Base-by-base conservation (phyloP, 139 green algal species). In the Auxenochlorella protothecoides region DNA sequence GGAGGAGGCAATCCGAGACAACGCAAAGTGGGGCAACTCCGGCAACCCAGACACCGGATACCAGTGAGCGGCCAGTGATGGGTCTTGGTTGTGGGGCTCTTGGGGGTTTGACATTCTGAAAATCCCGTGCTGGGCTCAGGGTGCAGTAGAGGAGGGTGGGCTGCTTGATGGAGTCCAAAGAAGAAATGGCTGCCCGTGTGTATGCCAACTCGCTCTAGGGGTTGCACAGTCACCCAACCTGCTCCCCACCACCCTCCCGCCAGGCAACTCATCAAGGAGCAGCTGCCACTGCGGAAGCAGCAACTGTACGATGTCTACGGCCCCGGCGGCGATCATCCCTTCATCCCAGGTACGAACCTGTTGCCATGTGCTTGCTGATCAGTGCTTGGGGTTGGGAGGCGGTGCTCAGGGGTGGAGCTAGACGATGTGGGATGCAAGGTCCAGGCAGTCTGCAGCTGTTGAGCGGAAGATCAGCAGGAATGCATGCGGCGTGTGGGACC, bases 221-320 rank as follows among this genome's bases (percentile, higher is more conserved):
- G 12, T n/a, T 13, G 59, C 12, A 64, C 59, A 12, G 2, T 12
- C 12, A 64, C 12, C 12, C 12, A 64, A 13, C 12, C 59, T 64
- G 59, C 59, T 64, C 13, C 59, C 12, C 59, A 3, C 59, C 59
- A n/a, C 59, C 59, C 59, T n/a, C 59, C 12, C 59, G 12, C 12
- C 2, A 12, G 59, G 72, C 84, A 90, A 65, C 72, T 91, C 3
- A 69, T 89, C 5, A 60, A 63, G 15, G 80, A 89, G 61, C 79
- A 86, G 75, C 52, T 91, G 11, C 85, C 85, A 14, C 56, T 76
- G 27, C 68, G 85, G 8, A 78, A 74, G 59, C 10, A 81, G 54
- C 86, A 91, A 74, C 78, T 91, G 56, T 87, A 80, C 54, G 70
- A 83, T 44, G 73, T 54, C 11, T 89, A 91, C 52, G 79, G 85